Base-by-base conservation (phyloP, 2,329 filamentous ascomycete genomes). In the Colletotrichum tanaceti region DNA sequence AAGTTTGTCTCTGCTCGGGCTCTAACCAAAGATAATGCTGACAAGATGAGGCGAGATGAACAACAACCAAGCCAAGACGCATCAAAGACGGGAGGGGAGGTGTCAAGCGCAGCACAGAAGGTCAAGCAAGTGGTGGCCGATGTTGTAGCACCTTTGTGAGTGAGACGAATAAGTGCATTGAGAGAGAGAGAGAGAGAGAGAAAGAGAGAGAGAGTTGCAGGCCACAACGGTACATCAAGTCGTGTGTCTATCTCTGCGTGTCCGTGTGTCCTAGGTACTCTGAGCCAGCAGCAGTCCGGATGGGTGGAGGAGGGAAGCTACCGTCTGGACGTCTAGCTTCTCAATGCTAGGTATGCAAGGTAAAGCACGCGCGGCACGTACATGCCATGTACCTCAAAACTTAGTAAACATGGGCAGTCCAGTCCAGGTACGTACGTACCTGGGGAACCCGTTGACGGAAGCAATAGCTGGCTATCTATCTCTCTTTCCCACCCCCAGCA, bases 1-100 rank as follows among this genome's bases (percentile, higher is more conserved):
- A 63, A 38, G 65, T 58, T 64, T 46, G 38, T 49, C n/a, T 24
- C 24, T 50, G 53, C 60, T 64, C 53, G 50, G 53, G 53, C 60
- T 49, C 58, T 54, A 22, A 46, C 43, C 53, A 54, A 58, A 47
- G 43, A 53, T 46, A 65, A 54, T 68, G 65, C 65, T 64, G 35
- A 32, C 47, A 32, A 59, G 43, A 22, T 28, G 57, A 59, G 20
- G 14, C 32, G 14, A 39, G 35, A 22, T 35, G 32, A 18, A 52
- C 24, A 35, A 10, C 18, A 50, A 20, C 9, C 24, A 10, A 28
- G 22, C 24, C 24, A 35, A 28, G 22, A n/a, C 41, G 43, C 50
- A 28, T 63, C 14, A 39, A 54, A 24, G 32, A 58, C 35, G 49
- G 41, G n/a, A 53, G n/a, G 49, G 41, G 11, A 53, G 11, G 32